Base-by-base conservation (phyloP, 2,329 filamentous ascomycete genomes). In the Paraphoma chrysanthemicola region DNA sequence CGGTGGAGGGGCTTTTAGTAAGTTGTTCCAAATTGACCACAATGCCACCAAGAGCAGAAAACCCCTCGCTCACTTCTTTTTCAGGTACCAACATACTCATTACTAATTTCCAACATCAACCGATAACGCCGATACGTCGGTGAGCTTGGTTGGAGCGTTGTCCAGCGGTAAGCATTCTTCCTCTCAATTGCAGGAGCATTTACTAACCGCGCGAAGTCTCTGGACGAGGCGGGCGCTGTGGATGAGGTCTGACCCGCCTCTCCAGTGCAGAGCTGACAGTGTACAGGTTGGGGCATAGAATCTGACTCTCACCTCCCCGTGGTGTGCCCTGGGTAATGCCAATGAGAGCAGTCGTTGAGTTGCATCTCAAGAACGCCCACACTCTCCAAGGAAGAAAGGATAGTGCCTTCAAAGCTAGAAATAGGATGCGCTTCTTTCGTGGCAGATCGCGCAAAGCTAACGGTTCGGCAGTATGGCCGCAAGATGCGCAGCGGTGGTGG, bases 321-420 rank as follows among this genome's bases (percentile, higher is more conserved):
- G 30, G 49, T 38, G 42, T 12, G 33, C 30, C 49, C 31, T 44
- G 42, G 42, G 49, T 52, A 52, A 45, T 42, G 49, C 43, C 12
- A 46, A 52, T 16, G 49, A 46, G 41, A 52, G 49, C 43, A 52
- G 49, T 52, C n/a, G 3, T 14, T 8, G 39, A 42, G 16, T 2
- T 36, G 10, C 3, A 36, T 36, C 33, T 36, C 14, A 6, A 3
- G 33, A 36, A 2, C 33, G 14, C 6, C 33, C 33, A 10, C 10
- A 6, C 3, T 6, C 7, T 7, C 33, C 2, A 36, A 36, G 33
- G 33, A 36, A 14, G 33, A 36, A 36, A 7, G 6, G 33, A 36
- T 23, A 5, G 23, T 5, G 23, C 23, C 23, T 23, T 23, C 23
- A 5, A 5, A 5, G 23, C 23, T 23, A 3, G 14, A 36, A 36